These are phyloP conservation scores for Mucor ambiguus DNA, from an alignment of 371 early-diverging fungal species.

Conservation along the genomic window DNA sequence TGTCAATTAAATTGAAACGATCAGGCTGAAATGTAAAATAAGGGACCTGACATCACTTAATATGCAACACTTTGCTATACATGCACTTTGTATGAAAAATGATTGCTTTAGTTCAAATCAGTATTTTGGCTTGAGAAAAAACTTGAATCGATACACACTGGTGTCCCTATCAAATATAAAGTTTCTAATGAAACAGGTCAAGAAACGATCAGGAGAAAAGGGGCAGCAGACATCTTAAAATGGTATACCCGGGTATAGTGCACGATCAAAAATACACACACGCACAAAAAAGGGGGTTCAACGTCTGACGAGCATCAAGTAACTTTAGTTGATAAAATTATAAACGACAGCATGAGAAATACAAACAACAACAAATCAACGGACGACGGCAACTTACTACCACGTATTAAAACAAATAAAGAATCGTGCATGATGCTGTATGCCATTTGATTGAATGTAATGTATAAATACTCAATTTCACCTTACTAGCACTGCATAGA, in stretches of 20 bases:
- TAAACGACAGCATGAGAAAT: not conserved
- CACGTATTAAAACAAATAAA: constrained; percentile 5
- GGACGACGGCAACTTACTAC: constrained; percentile 1
- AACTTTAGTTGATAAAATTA: not conserved
- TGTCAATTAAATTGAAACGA: too few species aligned
- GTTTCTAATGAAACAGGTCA: not conserved
- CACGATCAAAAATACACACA: constrained; percentile 1
- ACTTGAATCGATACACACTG: not conserved
- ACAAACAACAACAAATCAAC: not conserved
- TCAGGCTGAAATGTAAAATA: too few species aligned
- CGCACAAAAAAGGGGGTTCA: not conserved
- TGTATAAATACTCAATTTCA: not conserved
- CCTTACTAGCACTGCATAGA: not conserved
- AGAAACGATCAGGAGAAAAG: not conserved
- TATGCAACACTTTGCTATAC: not conserved
- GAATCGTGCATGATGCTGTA: not conserved
- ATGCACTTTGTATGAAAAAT: not conserved
- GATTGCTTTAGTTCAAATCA: not conserved
- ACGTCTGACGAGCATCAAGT: constrained; percentile 4
- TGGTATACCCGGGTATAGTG: not conserved
- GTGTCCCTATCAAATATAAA: not conserved
- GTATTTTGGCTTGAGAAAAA: not conserved
- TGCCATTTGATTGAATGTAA: constrained; percentile 4
- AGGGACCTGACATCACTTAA: not conserved
- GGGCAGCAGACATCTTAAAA: not conserved